Percentiles rank a stretch among this genome's conserved stretches.
phyloP scores from a whole-genome alignment of 2,329 filamentous ascomycete species.

The Dothistroma septosporum region DNA sequence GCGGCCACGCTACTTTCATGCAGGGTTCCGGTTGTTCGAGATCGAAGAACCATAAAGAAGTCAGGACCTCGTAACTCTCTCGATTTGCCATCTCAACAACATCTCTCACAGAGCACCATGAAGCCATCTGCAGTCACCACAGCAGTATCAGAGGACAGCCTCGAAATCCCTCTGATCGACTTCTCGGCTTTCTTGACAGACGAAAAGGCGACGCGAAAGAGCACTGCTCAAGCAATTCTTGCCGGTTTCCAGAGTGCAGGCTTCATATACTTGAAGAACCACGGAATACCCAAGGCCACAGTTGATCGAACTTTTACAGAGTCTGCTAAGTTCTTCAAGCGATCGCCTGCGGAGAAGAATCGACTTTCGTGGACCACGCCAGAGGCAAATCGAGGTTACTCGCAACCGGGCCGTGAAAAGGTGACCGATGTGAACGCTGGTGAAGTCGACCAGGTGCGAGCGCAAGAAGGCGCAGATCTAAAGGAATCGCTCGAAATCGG shows the following conservation, averaged over 20 bases:
- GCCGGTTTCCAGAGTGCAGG: slow-evolving; percentile 78
- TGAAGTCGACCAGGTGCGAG: slow-evolving; percentile 56
- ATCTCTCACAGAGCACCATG: slow-evolving; percentile 6
- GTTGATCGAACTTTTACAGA: slow-evolving; percentile 23
- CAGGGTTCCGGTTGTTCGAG: neutral
- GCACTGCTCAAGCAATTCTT: slow-evolving; percentile 65
- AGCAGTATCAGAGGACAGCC: slow-evolving; percentile 36
- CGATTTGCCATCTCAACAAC: neutral
- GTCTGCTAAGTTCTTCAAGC: slow-evolving; percentile 67
- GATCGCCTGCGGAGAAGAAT: slow-evolving; percentile 60
- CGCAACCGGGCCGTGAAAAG: slow-evolving; percentile 60
- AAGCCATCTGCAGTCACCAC: slow-evolving; percentile 23
- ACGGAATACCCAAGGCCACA: slow-evolving; percentile 55
- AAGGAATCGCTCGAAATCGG: slow-evolving; percentile 62
- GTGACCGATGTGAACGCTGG: slow-evolving; percentile 54
- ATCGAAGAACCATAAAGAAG: neutral
- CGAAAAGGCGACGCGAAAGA: slow-evolving; percentile 16
- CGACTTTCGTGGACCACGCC: slow-evolving; percentile 59
- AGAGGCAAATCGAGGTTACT: slow-evolving; percentile 47
- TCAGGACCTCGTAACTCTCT: neutral
- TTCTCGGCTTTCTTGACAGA: slow-evolving; percentile 63
- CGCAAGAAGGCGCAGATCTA: slow-evolving; percentile 43
- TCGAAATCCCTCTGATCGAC: slow-evolving; percentile 56
- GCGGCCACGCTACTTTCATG: neutral
- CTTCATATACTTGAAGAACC: slow-evolving; percentile 82